Evolutionary conservation across 495 filamentous ascomycete genomes (phyloP).

Genomic region (Hyphodiscus hymeniophilus): DNA sequence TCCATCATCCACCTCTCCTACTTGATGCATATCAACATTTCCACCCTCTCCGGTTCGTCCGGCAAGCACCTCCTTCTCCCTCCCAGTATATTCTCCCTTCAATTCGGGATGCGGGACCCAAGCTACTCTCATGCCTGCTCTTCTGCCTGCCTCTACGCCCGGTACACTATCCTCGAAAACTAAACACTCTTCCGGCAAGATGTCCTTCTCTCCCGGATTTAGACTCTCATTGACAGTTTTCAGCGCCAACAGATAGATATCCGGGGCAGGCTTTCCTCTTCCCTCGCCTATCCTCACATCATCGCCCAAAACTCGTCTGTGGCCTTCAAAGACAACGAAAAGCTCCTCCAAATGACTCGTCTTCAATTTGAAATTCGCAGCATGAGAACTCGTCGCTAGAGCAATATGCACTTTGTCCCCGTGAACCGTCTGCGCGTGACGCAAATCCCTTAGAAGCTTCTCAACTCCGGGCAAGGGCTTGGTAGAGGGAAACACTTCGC

Average conservation of each 20-base stretch:
- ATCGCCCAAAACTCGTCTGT: slow-evolving; percentile 74
- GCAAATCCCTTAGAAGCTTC: slow-evolving; percentile 51
- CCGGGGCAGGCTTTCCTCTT: slow-evolving; percentile 84
- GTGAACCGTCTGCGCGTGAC: slow-evolving; percentile 12
- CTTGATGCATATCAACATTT: slow-evolving; percentile 38
- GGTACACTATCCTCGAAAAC: slow-evolving; percentile 96
- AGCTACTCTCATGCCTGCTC: slow-evolving; percentile 90
- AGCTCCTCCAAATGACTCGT: slow-evolving; percentile 62
- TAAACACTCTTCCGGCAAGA: slow-evolving; percentile 79
- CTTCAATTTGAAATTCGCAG: slow-evolving; percentile 70
- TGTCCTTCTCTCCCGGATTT: slow-evolving; percentile 52
- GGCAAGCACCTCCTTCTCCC: slow-evolving; percentile 76
- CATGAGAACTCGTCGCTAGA: slow-evolving; percentile 72
- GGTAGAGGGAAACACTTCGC: slow-evolving; percentile 60
- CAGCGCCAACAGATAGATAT: slow-evolving; percentile 88
- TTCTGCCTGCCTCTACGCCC: slow-evolving; percentile 81
- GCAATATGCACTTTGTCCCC: slow-evolving; percentile 60
- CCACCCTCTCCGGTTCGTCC: slow-evolving; percentile 63
- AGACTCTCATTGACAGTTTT: slow-evolving; percentile 72
- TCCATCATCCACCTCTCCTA: slow-evolving; percentile 61
- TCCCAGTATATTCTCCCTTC: slow-evolving; percentile 62
- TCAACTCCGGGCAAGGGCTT: slow-evolving; percentile 73
- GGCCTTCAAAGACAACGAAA: slow-evolving; percentile 61
- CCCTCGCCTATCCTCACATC: slow-evolving; percentile 73
- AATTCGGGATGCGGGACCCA: slow-evolving; percentile 87